phyloP scores from a whole-genome alignment of 768 basidiomycete genomes.

The Mycena latifolia region DNA sequence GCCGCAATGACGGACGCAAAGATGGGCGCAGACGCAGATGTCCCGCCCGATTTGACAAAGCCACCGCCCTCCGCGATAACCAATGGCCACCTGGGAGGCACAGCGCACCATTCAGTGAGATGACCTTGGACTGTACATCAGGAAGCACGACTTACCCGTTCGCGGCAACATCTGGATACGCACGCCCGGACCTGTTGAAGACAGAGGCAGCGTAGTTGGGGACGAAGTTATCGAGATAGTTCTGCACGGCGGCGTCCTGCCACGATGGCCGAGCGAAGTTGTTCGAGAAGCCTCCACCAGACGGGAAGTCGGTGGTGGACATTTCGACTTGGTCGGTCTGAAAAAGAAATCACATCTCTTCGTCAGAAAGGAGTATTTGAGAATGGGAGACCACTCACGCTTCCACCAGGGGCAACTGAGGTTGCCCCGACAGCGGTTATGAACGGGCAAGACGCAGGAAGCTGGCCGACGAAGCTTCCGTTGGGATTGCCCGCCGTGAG shows the following conservation, averaged over 20 bases:
- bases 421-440: slow-evolving; percentile 25
- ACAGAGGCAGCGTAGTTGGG: slow-evolving; percentile 25
- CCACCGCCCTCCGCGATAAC: slow-evolving; percentile 17
- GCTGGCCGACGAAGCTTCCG: slow-evolving; percentile 25
- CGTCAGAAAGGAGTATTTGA: slow-evolving; percentile 2
- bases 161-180: slow-evolving; percentile 40
- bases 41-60: slow-evolving; percentile 46
- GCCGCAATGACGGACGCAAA: slow-evolving; percentile 59
- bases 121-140: neutral
- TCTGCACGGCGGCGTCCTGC: slow-evolving; percentile 39
- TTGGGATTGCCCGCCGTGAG: slow-evolving; percentile 16
- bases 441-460: slow-evolving; percentile 26
- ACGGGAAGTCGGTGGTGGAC: slow-evolving; percentile 25
- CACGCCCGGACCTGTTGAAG: slow-evolving; percentile 35
- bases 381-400: slow-evolving; percentile 12
- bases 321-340: slow-evolving; percentile 25
- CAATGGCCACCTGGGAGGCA: slow-evolving; percentile 20
- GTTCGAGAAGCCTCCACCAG: slow-evolving; percentile 44
- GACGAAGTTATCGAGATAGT: slow-evolving; percentile 32
- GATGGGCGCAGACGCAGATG: slow-evolving; percentile 57
- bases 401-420: slow-evolving; percentile 19
- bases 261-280: slow-evolving; percentile 42
- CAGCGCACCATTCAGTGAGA: slow-evolving; percentile 12
- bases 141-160: slow-evolving; percentile 28
- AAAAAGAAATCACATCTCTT: neutral